Evolutionary conservation across 108 stramenopile species (phyloP), one percentile per base, ranked within the genome.

Genomic region (Skeletonema tropicum): DNA sequence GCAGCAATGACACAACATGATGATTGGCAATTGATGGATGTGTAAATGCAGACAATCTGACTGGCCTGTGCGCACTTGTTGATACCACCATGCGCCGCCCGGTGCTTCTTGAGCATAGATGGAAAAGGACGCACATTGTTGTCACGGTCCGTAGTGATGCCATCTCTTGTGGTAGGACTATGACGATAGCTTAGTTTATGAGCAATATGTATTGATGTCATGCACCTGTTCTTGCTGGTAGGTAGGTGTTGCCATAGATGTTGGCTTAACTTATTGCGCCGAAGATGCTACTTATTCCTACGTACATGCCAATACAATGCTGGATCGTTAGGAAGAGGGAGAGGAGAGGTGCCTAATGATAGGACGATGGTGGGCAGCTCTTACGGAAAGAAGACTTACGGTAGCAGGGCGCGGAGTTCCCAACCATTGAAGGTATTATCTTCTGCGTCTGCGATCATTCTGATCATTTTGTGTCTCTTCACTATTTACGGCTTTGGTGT

Each of bases 1-100:
- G 52, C 52, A 2, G 52, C 52, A 55, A 55, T 55, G 52, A 55
- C 52, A n/a, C 42, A n/a, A n/a, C 42, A n/a, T n/a, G 15, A 15
- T 45, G 42, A 45, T 45, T 45, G 42, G 42, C 42, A 45, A n/a
- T n/a, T 45, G 52, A 55, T 55, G 52, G 52, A 23, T 21, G 52
- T 2, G 10, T 7, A 55, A 55, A 55, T 8, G 15, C 52, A 25
- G 52, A 55, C 9, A 49, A 15, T 49, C 13, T 41, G 39, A 13
- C 21, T 49, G 3, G 19, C 48, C 52, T 55, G 19, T 55, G 23
- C 9, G 52, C 23, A 6, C 52, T 55, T 23, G 49, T 23, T 17
- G 6, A 55, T 19, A 19, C 48, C 52, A 25, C 52, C 23, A 23
- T 55, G 7, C 6, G 52, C 52, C 52, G 52, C 52, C 52, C 52